A percentile compares a stretch with the other conserved stretches of the same genome.
Conservation (phyloP, 305 asterid genomes). For the Rubia occidens region DNA sequence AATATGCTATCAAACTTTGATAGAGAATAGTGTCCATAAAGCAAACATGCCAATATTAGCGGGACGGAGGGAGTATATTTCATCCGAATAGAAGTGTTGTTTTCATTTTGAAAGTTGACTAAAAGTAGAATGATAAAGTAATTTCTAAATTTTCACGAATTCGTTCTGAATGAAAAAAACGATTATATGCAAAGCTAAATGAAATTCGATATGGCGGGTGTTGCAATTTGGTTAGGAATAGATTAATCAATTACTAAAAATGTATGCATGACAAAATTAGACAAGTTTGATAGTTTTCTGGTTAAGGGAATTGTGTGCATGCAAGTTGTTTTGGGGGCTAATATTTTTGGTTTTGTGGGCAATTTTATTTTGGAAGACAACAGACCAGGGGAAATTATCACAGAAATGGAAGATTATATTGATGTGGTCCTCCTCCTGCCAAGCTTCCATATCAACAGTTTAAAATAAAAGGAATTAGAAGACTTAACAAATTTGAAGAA, state of each 20-base stretch:
- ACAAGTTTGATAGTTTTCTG: background rate
- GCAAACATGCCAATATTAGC: too few species aligned
- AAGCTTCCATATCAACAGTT: background rate
- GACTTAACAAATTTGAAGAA: background rate
- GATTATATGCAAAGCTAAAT: too few species aligned
- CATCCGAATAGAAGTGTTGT: too few species aligned
- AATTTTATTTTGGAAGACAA: background rate
- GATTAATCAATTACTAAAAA: background rate
- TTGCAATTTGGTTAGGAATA: background rate
- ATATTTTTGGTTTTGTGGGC: background rate
- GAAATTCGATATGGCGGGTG: too few species aligned
- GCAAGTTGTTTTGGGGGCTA: background rate
- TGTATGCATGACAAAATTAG: background rate
- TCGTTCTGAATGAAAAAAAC: too few species aligned
- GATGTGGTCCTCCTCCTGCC: background rate
- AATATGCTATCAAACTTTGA: too few species aligned
- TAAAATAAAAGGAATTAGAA: background rate
- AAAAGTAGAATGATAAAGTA: too few species aligned
- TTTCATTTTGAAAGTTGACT: too few species aligned
- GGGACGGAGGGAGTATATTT: too few species aligned
- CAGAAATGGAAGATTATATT: background rate
- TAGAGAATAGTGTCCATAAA: too few species aligned
- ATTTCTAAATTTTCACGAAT: too few species aligned
- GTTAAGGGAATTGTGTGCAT: background rate
- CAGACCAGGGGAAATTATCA: conserved; percentile 13